Evolutionary conservation across 73 alveolate genomes (phyloP).

Genomic region (Tetrahymena borealis): DNA sequence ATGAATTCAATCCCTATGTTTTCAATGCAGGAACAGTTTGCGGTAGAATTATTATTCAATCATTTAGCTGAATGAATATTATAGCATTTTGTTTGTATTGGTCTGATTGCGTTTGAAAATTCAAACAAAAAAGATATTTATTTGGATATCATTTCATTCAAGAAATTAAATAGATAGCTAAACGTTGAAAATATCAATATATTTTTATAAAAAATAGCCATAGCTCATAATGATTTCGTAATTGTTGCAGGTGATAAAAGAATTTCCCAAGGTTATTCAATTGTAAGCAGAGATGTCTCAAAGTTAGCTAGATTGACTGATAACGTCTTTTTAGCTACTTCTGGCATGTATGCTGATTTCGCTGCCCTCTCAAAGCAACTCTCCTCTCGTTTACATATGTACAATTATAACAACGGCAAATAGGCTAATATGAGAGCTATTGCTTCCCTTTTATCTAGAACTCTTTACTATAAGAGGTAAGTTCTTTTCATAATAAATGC

Average conservation of each 20-base stretch:
- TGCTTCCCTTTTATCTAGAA: slow-evolving; percentile 32
- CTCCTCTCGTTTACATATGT: slow-evolving; percentile 54
- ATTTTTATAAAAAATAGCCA: not conserved
- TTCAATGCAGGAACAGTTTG: slow-evolving; percentile 1
- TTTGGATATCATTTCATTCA: too few species aligned
- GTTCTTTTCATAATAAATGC: too few species aligned
- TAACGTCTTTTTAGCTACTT: slow-evolving; percentile 51
- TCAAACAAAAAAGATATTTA: too few species aligned
- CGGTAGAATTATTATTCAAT: not conserved
- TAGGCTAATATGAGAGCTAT: slow-evolving; percentile 34
- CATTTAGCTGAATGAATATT: not conserved
- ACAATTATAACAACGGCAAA: slow-evolving; percentile 51
- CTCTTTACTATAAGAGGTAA: not conserved
- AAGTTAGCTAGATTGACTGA: slow-evolving; percentile 63
- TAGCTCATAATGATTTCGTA: not conserved
- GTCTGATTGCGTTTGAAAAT: too few species aligned
- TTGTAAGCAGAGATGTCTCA: slow-evolving; percentile 53
- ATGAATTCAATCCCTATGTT: not conserved
- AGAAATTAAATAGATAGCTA: too few species aligned
- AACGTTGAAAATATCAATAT: not conserved
- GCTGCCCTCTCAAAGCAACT: slow-evolving; percentile 55
- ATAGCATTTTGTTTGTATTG: not conserved
- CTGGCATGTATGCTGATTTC: slow-evolving; percentile 76
- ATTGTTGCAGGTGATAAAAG: slow-evolving; percentile 56
- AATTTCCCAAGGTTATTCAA: slow-evolving; percentile 60